Percentiles rank a stretch among this genome's conserved stretches.
These are phyloP conservation scores for Hygrocybe coccinea DNA, from an alignment of 768 basidiomycete genomes.

Conservation along the genomic window DNA sequence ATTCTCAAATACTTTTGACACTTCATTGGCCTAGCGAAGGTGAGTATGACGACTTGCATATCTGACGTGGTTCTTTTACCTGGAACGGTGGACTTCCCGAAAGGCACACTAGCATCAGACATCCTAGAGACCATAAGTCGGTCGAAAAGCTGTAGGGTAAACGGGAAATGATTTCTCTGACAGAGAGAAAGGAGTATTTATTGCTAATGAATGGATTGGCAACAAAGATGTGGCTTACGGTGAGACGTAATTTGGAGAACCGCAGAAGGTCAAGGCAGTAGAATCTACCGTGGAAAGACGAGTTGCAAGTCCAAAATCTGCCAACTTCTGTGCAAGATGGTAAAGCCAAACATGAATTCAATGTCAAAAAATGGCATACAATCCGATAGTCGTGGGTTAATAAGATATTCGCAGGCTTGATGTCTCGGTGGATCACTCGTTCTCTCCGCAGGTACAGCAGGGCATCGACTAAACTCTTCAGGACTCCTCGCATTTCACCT, in stretches of 20 bases:
- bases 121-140: conserved; percentile 49
- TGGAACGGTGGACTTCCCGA: conserved; percentile 32
- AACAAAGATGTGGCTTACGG: conserved; percentile 32
- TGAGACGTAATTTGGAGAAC: conserved; percentile 31
- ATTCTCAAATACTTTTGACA: conserved; percentile 19
- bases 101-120: conserved; percentile 35
- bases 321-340: conserved; percentile 38
- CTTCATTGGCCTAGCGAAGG: conserved; percentile 15
- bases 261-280: conserved; percentile 15
- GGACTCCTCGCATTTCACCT: conserved; percentile 33
- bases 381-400: conserved; percentile 36
- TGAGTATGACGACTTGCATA: neutral
- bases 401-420: conserved; percentile 37
- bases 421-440: conserved; percentile 41
- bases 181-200: conserved; percentile 4
- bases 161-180: conserved; percentile 38
- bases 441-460: conserved; percentile 41
- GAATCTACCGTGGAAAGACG: conserved; percentile 22
- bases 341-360: neutral
- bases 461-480: conserved; percentile 38
- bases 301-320: conserved; percentile 37
- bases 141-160: conserved; percentile 31
- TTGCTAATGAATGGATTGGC: neutral
- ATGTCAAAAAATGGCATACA: conserved; percentile 27
- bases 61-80: conserved; percentile 19